Evolutionary conservation across 1,284 basidiomycete species (phyloP).

Genomic region (Fomitopsis palustris): DNA sequence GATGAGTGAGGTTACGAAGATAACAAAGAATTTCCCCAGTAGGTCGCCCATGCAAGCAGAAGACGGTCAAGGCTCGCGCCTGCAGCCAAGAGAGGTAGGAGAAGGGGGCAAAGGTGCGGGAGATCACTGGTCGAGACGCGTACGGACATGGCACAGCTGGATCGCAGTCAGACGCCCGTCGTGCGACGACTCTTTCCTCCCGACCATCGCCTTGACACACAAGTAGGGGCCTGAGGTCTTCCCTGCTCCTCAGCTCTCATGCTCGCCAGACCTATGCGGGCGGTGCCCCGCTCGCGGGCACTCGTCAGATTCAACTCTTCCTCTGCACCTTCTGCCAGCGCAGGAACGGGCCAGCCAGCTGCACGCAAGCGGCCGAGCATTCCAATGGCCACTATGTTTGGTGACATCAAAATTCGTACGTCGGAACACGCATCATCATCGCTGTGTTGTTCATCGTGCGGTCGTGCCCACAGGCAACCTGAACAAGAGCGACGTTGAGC

Average conservation of each 20-base stretch:
- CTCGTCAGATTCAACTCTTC: slow-evolving; percentile 13
- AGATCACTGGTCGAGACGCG: neutral
- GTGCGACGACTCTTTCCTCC: neutral
- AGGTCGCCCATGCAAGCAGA: slow-evolving; percentile 44
- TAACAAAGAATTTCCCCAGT: slow-evolving; percentile 61
- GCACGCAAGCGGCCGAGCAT: slow-evolving; percentile 13
- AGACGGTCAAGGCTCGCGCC: neutral
- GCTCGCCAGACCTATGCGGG: neutral
- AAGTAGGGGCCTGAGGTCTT: neutral
- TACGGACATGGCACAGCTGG: neutral
- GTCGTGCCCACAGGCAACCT: neutral
- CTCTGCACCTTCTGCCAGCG: slow-evolving; percentile 3
- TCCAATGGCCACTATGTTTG: slow-evolving; percentile 29
- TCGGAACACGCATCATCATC: neutral
- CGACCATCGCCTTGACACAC: neutral
- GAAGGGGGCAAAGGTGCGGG: neutral
- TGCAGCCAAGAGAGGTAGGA: neutral
- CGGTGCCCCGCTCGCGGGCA: neutral
- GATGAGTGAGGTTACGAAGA: slow-evolving; percentile 74
- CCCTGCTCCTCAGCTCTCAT: neutral
- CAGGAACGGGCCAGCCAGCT: slow-evolving; percentile 1
- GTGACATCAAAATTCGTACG: slow-evolving; percentile 34
- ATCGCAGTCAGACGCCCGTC: neutral
- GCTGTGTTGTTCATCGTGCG: neutral
- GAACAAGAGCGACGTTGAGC: neutral